Percentiles rank a stretch among this genome's conserved stretches.
Conservation (phyloP, 352 stramenopile species). For the Phytophthora citrophthora region DNA sequence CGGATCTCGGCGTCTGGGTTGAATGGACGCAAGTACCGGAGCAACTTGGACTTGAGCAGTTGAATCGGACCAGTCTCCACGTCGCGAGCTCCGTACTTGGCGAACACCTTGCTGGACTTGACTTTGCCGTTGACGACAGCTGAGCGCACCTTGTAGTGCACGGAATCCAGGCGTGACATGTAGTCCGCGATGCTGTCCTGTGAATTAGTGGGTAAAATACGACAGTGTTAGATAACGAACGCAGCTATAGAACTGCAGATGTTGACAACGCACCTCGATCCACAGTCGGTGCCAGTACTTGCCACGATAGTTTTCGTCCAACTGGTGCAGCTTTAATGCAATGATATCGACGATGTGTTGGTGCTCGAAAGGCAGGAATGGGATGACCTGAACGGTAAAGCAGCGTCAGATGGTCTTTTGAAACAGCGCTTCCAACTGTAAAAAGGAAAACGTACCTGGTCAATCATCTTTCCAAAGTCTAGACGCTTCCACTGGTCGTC, state of each 20-base stretch:
- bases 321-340: conserved; percentile 75
- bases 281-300: conserved; percentile 81
- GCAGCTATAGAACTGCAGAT: neutral
- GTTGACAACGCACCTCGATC: conserved; percentile 56
- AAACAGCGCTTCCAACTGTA: neutral
- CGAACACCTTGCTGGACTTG: conserved; percentile 73
- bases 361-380: conserved; percentile 90
- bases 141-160: conserved; percentile 76
- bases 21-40: conserved; percentile 79
- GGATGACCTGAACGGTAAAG: conserved; percentile 65
- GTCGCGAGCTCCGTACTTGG: conserved; percentile 85
- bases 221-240: neutral
- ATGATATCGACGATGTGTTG: conserved; percentile 83
- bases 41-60: conserved; percentile 81
- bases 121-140: conserved; percentile 54
- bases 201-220: neutral
- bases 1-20: conserved; percentile 77
- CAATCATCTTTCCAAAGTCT: conserved; percentile 92
- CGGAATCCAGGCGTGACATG: conserved; percentile 76
- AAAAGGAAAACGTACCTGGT: conserved; percentile 50
- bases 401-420: neutral
- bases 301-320: conserved; percentile 76
- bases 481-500: conserved; percentile 88
- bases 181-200: conserved; percentile 63
- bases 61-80: conserved; percentile 82